Evolutionary conservation across 2,329 filamentous ascomycete genomes (phyloP), one percentile per base, ranked within the genome.

Genomic region (Chaetothyriales sp.): DNA sequence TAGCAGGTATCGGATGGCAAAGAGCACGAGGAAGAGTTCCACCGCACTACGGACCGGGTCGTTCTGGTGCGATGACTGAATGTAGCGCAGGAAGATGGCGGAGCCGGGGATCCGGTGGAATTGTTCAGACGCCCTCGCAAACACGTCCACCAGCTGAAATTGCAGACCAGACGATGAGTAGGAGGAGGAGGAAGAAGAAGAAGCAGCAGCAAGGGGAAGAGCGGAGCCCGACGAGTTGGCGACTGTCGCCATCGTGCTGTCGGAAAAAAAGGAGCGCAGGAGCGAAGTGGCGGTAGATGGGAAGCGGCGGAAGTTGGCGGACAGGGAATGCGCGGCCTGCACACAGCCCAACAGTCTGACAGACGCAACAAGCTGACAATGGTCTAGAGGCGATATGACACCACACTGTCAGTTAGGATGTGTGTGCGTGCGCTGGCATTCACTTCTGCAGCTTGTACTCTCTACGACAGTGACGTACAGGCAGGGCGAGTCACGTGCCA

Each of bases 51-150:
- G 84, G 51, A 96, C 80, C 8, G 92, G 92, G 62, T 98, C 92
- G 65, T 98, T 84, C 71, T 98, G 92, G 72, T 98, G 96, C 66
- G 88, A 95, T 52, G 88, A 95, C 67, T 86, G 86, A 65, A 98
- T 88, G 70, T 98, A 98, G 56, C 92, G 86, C 60, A 94, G 79
- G 62, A 96, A 75, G 60, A 98, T 95, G 43, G 90, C 86, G 26
- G 90, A 96, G 49, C 92, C 92, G 26, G 92, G 93, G 42, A 98
- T 78, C 63, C 84, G 86, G 63, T 95, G 89, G 65, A 98, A 93
- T 52, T 81, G 76, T 53, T 79, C 71, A 49, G 75, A 71, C 49
- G 76, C 70, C 57, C 75, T 71, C 5, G 32, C 2, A 15, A 39
- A 39, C 12, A 39, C 10, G 2, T 39, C 32, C 2, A 39, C 32